Base-by-base conservation (phyloP, 768 basidiomycete genomes). In the Grammothele lineata region DNA sequence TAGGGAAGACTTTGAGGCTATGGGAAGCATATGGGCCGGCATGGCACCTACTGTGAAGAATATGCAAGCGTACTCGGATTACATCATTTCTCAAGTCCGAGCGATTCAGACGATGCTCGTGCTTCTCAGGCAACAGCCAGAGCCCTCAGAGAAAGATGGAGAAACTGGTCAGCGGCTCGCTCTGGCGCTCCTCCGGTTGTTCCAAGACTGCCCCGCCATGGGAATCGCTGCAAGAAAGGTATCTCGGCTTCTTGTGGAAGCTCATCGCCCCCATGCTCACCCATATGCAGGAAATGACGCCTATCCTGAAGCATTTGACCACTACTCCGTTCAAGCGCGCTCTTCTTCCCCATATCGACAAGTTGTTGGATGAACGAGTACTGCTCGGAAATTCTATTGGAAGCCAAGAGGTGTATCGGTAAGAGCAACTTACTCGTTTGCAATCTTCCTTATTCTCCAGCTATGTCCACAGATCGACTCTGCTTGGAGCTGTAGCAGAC, bases 81-180 rank as follows among this genome's bases (percentile, higher is more conserved):
- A 94, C 47, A 80, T 92, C 52, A 80, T 79, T 43, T 85, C 89
- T 1, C 94, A 98, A 63, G 87, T 94, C 62, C 97, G 94, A 92
- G 86, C 92, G 65, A 78, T 97, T 57, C 94, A 92, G 2, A 94
- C 90, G 61, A 72, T 97, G 33, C 90, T 92, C 1, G 96, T 92
- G 70, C 81, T 94, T 18, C 80, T 94, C 56, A 79, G 94, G 41
- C 72, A 83, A 59, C 69, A 74, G 37, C 66, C 67, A n/a, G 74
- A 77, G 32, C 79, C 84, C 40, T 77, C 83, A 46, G 81, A 87
- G 34, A 70, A 78, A 3, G 89, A 92, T 57, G 83, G 86, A 9
- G 89, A 95, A 61, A n/a, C n/a, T n/a, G n/a, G n/a, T n/a, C n/a
- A n/a, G n/a, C 80, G 77, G 4, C 76, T 98, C 21, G 83, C 93